These are phyloP conservation scores for Stevia rebaudiana DNA, from an alignment of 140 eudicot species.

Conservation along the genomic window DNA sequence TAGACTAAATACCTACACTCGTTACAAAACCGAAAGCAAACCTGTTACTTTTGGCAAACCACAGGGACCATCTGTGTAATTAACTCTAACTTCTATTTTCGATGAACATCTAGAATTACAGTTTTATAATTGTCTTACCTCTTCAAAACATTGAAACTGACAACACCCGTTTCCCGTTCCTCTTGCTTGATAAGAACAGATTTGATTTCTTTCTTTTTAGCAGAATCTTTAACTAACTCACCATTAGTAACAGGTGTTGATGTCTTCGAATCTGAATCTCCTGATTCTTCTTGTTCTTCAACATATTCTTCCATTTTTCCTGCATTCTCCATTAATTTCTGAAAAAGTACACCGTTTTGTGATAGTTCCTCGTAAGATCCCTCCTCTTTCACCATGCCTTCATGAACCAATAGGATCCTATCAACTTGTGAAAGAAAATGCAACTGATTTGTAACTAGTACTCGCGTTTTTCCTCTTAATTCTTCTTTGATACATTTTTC, in stretches of 20 bases:
- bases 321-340: constrained; percentile 89
- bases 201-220: constrained; percentile 49
- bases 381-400: constrained; percentile 88
- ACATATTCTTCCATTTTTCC: constrained; percentile 91
- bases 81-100: too few species aligned
- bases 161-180: constrained; percentile 92
- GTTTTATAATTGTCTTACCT: constrained; percentile 39
- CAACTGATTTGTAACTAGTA: constrained; percentile 87
- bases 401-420: constrained; percentile 70
- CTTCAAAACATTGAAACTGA: constrained; percentile 65
- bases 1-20: too few species aligned
- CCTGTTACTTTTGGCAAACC: too few species aligned
- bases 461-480: constrained; percentile 79
- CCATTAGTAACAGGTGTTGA: constrained; percentile 36
- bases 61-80: too few species aligned
- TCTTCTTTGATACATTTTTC: constrained; percentile 81
- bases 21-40: too few species aligned
- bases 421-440: constrained; percentile 98
- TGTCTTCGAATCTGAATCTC: constrained; percentile 27
- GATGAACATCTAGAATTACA: not conserved
- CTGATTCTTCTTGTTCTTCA: constrained; percentile 49
- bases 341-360: constrained; percentile 59
- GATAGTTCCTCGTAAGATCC: constrained; percentile 90
- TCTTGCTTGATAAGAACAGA: constrained; percentile 89
- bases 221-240: constrained; percentile 44